These are phyloP conservation scores for Vitis cinerea DNA, from an alignment of 164 flowering plant genomes.

Conservation along the genomic window DNA sequence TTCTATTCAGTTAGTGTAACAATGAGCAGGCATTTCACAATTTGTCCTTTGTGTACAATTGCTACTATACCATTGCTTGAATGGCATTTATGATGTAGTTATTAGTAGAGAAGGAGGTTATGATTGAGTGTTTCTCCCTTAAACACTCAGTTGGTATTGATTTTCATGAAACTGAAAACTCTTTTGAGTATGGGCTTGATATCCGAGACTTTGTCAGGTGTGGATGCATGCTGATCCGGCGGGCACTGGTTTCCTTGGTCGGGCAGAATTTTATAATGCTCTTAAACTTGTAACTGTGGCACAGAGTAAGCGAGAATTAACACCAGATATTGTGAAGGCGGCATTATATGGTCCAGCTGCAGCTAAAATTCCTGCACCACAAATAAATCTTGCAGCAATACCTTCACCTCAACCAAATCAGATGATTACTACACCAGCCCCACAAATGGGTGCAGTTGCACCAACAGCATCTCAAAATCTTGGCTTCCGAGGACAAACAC, in stretches of 20 bases:
- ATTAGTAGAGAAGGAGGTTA: too few species aligned
- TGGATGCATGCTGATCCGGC: conserved; percentile 87
- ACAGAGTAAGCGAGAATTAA: conserved; percentile 86
- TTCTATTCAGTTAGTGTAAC: neutral
- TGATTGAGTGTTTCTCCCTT: too few species aligned
- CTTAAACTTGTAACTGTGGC: conserved; percentile 95
- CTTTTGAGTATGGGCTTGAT: too few species aligned
- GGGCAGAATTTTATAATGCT: conserved; percentile 85
- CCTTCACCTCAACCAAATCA: conserved; percentile 42
- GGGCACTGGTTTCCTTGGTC: conserved; percentile 76
- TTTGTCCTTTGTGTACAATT: too few species aligned
- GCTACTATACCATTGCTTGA: too few species aligned
- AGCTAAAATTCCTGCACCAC: conserved; percentile 91
- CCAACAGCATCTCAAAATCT: conserved; percentile 46
- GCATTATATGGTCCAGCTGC: conserved; percentile 90
- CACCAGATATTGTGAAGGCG: conserved; percentile 89
- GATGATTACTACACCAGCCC: conserved; percentile 32
- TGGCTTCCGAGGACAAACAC: conserved; percentile 56
- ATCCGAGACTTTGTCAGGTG: conserved; percentile 40
- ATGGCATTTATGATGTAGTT: too few species aligned
- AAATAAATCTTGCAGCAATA: conserved; percentile 60
- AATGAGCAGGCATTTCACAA: neutral
- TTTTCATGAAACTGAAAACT: too few species aligned
- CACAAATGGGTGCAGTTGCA: conserved; percentile 36
- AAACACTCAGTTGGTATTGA: too few species aligned